Conservation (phyloP, 306 rosid genomes). For the Mimosa pudica region DNA sequence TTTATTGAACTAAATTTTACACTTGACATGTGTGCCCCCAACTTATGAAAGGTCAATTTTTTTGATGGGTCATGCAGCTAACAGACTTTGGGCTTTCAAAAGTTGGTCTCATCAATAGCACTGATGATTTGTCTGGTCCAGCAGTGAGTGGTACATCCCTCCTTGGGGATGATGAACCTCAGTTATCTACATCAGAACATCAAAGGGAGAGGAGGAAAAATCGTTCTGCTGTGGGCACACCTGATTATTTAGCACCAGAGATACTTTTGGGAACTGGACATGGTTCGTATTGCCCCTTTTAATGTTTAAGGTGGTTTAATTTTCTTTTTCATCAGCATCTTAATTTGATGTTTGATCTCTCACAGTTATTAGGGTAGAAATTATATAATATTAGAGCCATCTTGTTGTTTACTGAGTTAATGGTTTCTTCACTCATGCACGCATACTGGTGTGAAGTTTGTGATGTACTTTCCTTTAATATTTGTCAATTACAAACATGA, state of each 20-base stretch:
- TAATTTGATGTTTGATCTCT: constrained; percentile 32
- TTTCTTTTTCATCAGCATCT: constrained; percentile 42
- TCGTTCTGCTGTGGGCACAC: constrained; percentile 99
- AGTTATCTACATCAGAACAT: constrained; percentile 64
- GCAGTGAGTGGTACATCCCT: constrained; percentile 83
- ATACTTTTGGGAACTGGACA: constrained; percentile 99
- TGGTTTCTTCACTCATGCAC: not conserved
- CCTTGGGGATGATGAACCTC: constrained; percentile 76
- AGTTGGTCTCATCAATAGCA: constrained; percentile 99
- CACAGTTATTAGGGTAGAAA: constrained; percentile 28
- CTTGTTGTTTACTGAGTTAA: constrained; percentile 16
- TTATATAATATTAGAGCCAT: constrained; percentile 1
- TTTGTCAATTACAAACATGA: constrained; percentile 30
- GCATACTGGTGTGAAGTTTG: not conserved
- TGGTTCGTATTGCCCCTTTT: constrained; percentile 76
- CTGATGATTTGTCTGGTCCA: constrained; percentile 96
- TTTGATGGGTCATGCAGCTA: constrained; percentile 58
- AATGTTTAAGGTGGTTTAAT: constrained; percentile 60
- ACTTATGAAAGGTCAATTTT: constrained; percentile 8
- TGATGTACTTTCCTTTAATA: constrained; percentile 24
- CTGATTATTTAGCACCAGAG: constrained; percentile 99
- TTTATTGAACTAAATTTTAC: constrained; percentile 10
- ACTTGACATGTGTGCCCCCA: constrained; percentile 4
- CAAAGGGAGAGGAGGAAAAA: constrained; percentile 87
- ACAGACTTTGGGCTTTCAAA: constrained; percentile 98